Conservation (phyloP, 352 stramenopile species). For the Halophytophthora polymorphica region DNA sequence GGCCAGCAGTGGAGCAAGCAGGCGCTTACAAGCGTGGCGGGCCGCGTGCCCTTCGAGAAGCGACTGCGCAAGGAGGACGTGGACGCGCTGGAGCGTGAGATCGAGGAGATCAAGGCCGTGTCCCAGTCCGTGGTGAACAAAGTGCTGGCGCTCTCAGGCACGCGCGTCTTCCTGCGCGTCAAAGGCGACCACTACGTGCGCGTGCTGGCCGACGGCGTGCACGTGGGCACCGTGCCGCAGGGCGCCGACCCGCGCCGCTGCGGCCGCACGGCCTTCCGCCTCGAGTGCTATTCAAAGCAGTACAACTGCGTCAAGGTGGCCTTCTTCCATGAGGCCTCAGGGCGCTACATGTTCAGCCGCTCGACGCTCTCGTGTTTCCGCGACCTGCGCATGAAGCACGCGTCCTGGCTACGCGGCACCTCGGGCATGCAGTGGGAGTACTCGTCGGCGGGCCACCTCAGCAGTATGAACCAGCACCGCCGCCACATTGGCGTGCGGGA, state of each 20-base stretch:
- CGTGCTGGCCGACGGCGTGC: constrained; percentile 39
- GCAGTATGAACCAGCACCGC: constrained; percentile 83
- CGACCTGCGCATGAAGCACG: constrained; percentile 72
- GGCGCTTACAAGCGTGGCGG: constrained; percentile 40
- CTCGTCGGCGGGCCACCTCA: constrained; percentile 55
- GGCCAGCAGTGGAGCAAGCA: constrained; percentile 79
- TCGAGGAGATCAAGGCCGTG: constrained; percentile 58
- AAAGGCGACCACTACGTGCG: constrained; percentile 53
- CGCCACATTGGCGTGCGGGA: constrained; percentile 66
- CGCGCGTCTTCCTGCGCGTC: constrained; percentile 55
- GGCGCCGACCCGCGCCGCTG: constrained; percentile 31
- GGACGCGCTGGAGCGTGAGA: constrained; percentile 54
- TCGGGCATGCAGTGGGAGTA: constrained; percentile 68
- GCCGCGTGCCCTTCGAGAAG: constrained; percentile 66
- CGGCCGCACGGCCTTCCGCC: constrained; percentile 46
- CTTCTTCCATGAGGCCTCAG: constrained; percentile 60
- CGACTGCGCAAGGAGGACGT: constrained; percentile 59
- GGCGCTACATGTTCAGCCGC: constrained; percentile 68
- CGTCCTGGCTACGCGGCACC: constrained; percentile 52
- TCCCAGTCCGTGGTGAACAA: constrained; percentile 60
- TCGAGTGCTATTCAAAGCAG: constrained; percentile 65
- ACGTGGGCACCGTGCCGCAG: constrained; percentile 42
- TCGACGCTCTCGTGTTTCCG: constrained; percentile 75
- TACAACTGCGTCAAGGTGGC: constrained; percentile 82
- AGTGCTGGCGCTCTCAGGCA: constrained; percentile 51